Percentiles rank a stretch among this genome's conserved stretches.
Evolutionary conservation across 2,329 filamentous ascomycete genomes (phyloP).

Genomic region (Hymenoscyphus salicellus): DNA sequence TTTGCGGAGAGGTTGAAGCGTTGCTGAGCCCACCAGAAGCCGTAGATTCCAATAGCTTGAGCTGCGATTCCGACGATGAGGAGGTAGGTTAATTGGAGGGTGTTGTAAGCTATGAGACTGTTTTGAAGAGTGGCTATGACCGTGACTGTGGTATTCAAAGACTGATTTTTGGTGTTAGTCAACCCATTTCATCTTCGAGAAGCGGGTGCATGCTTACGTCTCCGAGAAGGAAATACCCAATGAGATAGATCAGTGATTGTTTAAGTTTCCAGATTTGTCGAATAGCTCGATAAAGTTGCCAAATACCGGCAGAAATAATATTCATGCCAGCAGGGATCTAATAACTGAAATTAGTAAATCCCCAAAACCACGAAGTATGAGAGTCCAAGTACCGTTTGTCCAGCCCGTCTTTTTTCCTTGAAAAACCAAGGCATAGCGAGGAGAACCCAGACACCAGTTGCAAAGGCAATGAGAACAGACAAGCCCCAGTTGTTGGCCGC

Average conservation of each 20-base stretch:
- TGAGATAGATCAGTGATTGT: constrained; percentile 63
- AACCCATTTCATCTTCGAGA: neutral
- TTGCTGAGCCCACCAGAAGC: constrained; percentile 61
- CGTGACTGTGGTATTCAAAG: constrained; percentile 67
- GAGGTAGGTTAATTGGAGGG: constrained; percentile 62
- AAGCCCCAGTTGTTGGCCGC: constrained; percentile 65
- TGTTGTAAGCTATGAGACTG: constrained; percentile 61
- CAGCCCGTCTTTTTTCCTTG: constrained; percentile 61
- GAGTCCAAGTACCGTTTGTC: constrained; percentile 44
- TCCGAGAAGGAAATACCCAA: constrained; percentile 66
- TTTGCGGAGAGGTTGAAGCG: constrained; percentile 59
- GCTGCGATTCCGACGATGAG: constrained; percentile 63
- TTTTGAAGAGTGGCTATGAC: constrained; percentile 66
- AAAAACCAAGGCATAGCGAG: constrained; percentile 66
- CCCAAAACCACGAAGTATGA: neutral
- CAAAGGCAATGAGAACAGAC: constrained; percentile 63
- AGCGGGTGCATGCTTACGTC: constrained; percentile 39
- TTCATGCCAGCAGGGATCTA: constrained; percentile 40
- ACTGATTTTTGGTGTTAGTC: constrained; percentile 33
- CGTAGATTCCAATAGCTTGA: constrained; percentile 60
- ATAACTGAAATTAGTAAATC: neutral
- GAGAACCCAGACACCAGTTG: constrained; percentile 60
- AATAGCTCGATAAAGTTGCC: constrained; percentile 58
- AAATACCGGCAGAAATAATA: constrained; percentile 57
- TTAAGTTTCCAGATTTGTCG: constrained; percentile 61